phyloP scores from a whole-genome alignment of 345 rosid genomes.

The Citrus mangshanensis region DNA sequence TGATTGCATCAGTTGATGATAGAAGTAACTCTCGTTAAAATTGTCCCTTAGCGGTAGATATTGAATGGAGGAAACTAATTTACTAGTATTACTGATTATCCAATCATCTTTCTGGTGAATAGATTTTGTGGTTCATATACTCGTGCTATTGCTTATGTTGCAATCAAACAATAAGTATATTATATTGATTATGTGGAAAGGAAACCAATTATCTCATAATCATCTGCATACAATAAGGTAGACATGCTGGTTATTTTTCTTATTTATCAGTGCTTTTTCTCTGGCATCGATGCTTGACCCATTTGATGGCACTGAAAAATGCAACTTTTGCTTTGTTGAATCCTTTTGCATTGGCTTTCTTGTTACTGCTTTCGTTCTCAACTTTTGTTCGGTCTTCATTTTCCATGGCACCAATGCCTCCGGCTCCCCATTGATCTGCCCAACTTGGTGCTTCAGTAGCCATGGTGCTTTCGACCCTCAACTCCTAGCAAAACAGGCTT shows the following conservation, averaged over 20 bases:
- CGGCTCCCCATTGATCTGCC: slow-evolving; percentile 97
- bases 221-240: not conserved
- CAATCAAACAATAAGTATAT: not conserved
- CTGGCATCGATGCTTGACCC: slow-evolving; percentile 55
- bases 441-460: slow-evolving; percentile 80
- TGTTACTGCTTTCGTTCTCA: slow-evolving; percentile 34
- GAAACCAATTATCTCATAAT: not conserved
- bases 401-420: slow-evolving; percentile 51
- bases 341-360: slow-evolving; percentile 39
- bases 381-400: slow-evolving; percentile 33
- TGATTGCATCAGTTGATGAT: not conserved
- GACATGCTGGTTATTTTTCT: not conserved
- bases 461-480: slow-evolving; percentile 26
- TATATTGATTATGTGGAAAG: not conserved
- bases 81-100: not conserved
- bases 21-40: not conserved
- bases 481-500: slow-evolving; percentile 3
- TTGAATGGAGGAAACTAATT: slow-evolving; percentile 5
- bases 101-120: not conserved
- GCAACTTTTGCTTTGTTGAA: slow-evolving; percentile 40
- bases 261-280: slow-evolving; percentile 30
- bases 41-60: not conserved
- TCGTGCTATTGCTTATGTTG: not conserved
- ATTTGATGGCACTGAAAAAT: slow-evolving; percentile 47
- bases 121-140: not conserved